Evolutionary conservation across 306 rosid species (phyloP).

Genomic region (Vigna nakashimae): DNA sequence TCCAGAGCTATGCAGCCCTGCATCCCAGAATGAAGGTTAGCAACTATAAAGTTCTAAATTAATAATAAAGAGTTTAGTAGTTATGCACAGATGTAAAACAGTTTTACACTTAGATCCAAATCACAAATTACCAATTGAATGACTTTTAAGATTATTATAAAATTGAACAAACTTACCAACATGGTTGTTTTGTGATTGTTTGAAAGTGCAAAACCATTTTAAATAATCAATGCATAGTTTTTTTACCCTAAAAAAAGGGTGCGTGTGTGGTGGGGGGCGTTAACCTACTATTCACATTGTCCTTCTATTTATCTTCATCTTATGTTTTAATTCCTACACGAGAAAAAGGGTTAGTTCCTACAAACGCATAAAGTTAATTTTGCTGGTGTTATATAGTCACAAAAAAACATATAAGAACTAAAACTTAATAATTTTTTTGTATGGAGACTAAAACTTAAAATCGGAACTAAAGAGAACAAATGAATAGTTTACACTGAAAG

Average conservation of each 20-base stretch:
- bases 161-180: no score
- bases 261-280: not conserved
- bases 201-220: no score
- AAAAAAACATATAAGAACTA: no score
- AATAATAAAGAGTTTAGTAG: slow-evolving; percentile 1
- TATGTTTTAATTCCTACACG: not conserved
- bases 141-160: no score
- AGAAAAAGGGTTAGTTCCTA: no score
- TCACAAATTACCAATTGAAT: no score
- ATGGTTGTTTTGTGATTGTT: no score
- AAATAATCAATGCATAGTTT: not conserved
- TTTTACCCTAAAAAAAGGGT: not conserved
- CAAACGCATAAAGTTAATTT: not conserved
- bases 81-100: no score
- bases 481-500: not conserved
- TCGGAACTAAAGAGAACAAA: not conserved
- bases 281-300: not conserved
- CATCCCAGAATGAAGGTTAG: slow-evolving; percentile 17
- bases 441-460: not conserved
- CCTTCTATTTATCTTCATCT: not conserved
- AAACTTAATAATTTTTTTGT: not conserved
- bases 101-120: no score
- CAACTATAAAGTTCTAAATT: not conserved
- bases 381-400: not conserved
- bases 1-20: slow-evolving; percentile 84